phyloP scores from a whole-genome alignment of 1,284 basidiomycete genomes.

The Termitomyces sp. region DNA sequence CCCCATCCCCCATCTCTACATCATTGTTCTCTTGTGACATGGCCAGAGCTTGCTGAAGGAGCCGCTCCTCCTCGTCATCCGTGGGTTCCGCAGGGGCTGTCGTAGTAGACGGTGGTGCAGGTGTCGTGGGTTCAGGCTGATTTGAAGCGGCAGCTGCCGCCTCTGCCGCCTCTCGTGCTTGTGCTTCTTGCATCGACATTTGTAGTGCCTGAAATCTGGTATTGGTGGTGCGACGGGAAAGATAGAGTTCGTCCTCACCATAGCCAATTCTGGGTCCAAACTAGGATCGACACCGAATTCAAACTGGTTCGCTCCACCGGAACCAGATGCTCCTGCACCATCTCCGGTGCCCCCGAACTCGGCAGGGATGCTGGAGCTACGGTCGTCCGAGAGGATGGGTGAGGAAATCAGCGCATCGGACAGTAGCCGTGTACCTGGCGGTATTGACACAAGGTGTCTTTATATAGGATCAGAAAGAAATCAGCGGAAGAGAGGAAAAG shows the following conservation, averaged over 20 bases:
- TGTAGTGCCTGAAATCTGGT: constrained; percentile 70
- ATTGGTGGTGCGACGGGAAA: not conserved
- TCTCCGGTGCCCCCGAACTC: constrained; percentile 54
- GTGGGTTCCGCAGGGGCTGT: constrained; percentile 35
- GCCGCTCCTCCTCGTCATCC: constrained; percentile 64
- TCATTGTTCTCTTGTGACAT: constrained; percentile 38
- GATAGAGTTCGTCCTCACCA: constrained; percentile 51
- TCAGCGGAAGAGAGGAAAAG: not conserved
- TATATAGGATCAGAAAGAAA: not conserved
- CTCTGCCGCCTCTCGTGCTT: constrained; percentile 79
- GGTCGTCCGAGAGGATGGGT: constrained; percentile 78
- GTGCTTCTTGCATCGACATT: constrained; percentile 97
- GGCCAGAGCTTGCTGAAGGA: constrained; percentile 61
- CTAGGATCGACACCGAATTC: constrained; percentile 93
- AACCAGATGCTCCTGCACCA: constrained; percentile 42
- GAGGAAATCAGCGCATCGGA: constrained; percentile 83
- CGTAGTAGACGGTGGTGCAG: constrained; percentile 25
- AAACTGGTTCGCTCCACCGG: constrained; percentile 53
- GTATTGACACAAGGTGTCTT: constrained; percentile 82
- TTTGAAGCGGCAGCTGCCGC: constrained; percentile 30
- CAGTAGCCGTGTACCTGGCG: constrained; percentile 74
- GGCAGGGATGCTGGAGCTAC: constrained; percentile 60
- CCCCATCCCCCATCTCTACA: constrained; percentile 24
- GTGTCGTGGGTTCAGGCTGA: constrained; percentile 28
- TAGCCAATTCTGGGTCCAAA: constrained; percentile 94